Conservation (phyloP, 148 eudicot species). For the Rhododendron molle region DNA sequence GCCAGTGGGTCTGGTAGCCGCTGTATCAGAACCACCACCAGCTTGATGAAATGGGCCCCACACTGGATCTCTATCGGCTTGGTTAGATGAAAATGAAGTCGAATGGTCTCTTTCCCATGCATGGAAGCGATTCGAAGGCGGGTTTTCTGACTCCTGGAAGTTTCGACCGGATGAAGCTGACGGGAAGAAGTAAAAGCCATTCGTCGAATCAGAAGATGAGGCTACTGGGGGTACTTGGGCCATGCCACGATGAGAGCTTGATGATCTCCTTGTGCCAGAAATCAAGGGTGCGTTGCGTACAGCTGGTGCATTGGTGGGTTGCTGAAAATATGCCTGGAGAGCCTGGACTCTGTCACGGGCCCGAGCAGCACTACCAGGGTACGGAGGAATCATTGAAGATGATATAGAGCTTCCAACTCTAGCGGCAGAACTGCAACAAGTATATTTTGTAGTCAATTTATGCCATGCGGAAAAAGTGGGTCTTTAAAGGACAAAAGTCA, state of each 20-base stretch:
- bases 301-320: conserved; percentile 46
- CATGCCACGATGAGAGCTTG: conserved; percentile 39
- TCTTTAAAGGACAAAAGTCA: background rate
- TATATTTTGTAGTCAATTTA: background rate
- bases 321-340: conserved; percentile 87
- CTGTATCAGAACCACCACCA: conserved; percentile 27
- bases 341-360: conserved; percentile 78
- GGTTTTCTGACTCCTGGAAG: conserved; percentile 51
- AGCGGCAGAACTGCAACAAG: conserved; percentile 47
- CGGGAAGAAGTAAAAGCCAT: conserved; percentile 61
- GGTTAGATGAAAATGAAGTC: conserved; percentile 38
- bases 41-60: conserved; percentile 58
- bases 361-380: conserved; percentile 83
- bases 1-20: conserved; percentile 23
- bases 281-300: conserved; percentile 35
- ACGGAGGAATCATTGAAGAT: conserved; percentile 69
- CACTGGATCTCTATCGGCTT: conserved; percentile 45
- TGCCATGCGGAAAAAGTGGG: background rate
- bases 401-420: conserved; percentile 62
- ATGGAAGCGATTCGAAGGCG: conserved; percentile 33
- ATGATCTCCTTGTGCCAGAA: conserved; percentile 47
- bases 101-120: conserved; percentile 65
- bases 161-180: conserved; percentile 48
- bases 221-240: conserved; percentile 43
- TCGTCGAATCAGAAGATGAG: conserved; percentile 60